phyloP scores from a whole-genome alignment of 306 rosid species.

The Malus orientalis region DNA sequence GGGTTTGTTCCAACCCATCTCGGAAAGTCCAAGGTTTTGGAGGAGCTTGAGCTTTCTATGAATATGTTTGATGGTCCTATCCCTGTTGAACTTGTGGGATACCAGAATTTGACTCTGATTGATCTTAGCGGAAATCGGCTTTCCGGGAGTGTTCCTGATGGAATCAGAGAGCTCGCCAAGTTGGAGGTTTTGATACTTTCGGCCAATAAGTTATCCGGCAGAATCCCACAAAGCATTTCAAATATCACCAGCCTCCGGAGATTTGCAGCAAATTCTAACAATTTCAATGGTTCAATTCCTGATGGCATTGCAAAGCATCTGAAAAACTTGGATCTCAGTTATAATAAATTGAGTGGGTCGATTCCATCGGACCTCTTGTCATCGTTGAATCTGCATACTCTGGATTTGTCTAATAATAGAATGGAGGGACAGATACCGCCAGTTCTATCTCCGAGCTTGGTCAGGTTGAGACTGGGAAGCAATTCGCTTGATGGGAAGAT shows the following conservation, averaged over 20 bases:
- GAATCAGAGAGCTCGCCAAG: slow-evolving; percentile 46
- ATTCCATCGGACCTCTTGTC: slow-evolving; percentile 57
- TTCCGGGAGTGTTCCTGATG: slow-evolving; percentile 35
- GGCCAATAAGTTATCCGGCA: slow-evolving; percentile 31
- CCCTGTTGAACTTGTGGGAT: slow-evolving; percentile 32
- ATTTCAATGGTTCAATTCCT: slow-evolving; percentile 39
- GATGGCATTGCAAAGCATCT: slow-evolving; percentile 39
- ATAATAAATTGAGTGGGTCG: slow-evolving; percentile 23
- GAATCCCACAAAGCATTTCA: slow-evolving; percentile 39
- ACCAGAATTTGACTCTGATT: slow-evolving; percentile 35
- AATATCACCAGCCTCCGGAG: slow-evolving; percentile 34
- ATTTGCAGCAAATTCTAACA: slow-evolving; percentile 62
- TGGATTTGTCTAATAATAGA: slow-evolving; percentile 54
- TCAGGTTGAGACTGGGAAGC: slow-evolving; percentile 66
- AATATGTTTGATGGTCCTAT: slow-evolving; percentile 31
- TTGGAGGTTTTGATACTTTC: slow-evolving; percentile 60
- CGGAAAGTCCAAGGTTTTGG: slow-evolving; percentile 44
- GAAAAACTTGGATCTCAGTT: slow-evolving; percentile 57
- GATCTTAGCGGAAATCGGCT: slow-evolving; percentile 33
- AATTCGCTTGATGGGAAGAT: slow-evolving; percentile 39
- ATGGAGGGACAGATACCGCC: slow-evolving; percentile 45
- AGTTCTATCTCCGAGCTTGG: slow-evolving; percentile 31
- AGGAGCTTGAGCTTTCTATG: slow-evolving; percentile 44
- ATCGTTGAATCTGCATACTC: slow-evolving; percentile 18
- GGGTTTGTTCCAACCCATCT: slow-evolving; percentile 46